Evolutionary conservation across 257 asterid genomes (phyloP).

Genomic region (Petunia secreta): DNA sequence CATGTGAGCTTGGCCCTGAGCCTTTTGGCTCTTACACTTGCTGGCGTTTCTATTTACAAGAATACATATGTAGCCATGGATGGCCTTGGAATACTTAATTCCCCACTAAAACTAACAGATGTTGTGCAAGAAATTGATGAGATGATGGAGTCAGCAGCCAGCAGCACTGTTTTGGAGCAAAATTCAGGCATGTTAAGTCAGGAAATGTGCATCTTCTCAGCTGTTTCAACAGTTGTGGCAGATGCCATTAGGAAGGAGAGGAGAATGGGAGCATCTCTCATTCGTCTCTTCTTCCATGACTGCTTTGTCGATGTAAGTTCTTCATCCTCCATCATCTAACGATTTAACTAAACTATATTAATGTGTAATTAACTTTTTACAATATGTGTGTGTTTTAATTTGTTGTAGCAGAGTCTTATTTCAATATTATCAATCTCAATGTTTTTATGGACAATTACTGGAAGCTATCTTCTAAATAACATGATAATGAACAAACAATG

Average conservation of each 20-base stretch:
- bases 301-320: constrained; percentile 27
- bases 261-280: constrained; percentile 30
- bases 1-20: constrained; percentile 19
- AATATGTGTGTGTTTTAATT: too few relatives aligned
- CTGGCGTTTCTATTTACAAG: constrained; percentile 8
- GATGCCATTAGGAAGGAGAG: constrained; percentile 1
- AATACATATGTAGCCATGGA: neutral
- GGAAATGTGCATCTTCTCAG: constrained; percentile 17
- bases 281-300: constrained; percentile 31
- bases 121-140: neutral
- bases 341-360: too few relatives aligned
- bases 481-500: too few relatives aligned
- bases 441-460: too few relatives aligned
- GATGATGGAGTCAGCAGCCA: neutral
- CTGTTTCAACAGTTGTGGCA: constrained; percentile 14
- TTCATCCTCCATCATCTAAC: neutral
- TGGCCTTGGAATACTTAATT: too few relatives aligned
- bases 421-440: too few relatives aligned
- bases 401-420: too few relatives aligned
- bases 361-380: too few relatives aligned
- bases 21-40: constrained; percentile 21
- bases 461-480: too few relatives aligned
- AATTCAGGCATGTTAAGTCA: constrained; percentile 25
- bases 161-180: neutral
- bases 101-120: too few relatives aligned